phyloP scores from a whole-genome alignment of 78 protist species.

The Creolimax fragrantissima region DNA sequence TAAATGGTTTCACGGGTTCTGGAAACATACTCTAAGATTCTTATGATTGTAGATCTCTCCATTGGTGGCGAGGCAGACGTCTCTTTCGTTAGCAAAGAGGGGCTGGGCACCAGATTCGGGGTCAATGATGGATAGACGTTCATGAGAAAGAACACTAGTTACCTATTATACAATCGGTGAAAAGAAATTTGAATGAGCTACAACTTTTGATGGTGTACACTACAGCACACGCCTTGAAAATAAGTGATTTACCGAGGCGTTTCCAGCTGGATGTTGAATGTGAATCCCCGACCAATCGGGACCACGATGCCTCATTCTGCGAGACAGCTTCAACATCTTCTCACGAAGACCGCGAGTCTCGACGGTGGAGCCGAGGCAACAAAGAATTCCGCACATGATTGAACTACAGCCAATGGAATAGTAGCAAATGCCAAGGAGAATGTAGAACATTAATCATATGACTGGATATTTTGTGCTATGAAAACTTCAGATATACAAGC shows the following conservation, averaged over 20 bases:
- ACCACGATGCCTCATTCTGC: constrained; percentile 65
- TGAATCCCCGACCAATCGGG: constrained; percentile 78
- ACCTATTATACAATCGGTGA: neutral
- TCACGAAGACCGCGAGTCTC: neutral
- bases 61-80: constrained; percentile 55
- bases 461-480: too few relatives aligned
- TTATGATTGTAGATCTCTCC: constrained; percentile 85
- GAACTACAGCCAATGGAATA: too few relatives aligned
- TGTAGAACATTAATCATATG: too few relatives aligned
- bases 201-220: neutral
- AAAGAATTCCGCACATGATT: neutral
- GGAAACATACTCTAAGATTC: constrained; percentile 11
- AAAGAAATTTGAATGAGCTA: too few relatives aligned
- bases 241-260: neutral
- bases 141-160: constrained; percentile 47
- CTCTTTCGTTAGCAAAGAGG: neutral
- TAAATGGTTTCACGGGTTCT: too few relatives aligned
- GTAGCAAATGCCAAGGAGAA: too few relatives aligned
- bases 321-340: neutral
- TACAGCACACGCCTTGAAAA: constrained; percentile 6
- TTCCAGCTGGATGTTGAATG: neutral
- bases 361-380: neutral
- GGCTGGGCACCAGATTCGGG: constrained; percentile 72
- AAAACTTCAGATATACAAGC: too few relatives aligned
- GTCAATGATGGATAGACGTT: constrained; percentile 72